Base-by-base conservation (phyloP, 306 rosid genomes). In the Comarum palustre region DNA sequence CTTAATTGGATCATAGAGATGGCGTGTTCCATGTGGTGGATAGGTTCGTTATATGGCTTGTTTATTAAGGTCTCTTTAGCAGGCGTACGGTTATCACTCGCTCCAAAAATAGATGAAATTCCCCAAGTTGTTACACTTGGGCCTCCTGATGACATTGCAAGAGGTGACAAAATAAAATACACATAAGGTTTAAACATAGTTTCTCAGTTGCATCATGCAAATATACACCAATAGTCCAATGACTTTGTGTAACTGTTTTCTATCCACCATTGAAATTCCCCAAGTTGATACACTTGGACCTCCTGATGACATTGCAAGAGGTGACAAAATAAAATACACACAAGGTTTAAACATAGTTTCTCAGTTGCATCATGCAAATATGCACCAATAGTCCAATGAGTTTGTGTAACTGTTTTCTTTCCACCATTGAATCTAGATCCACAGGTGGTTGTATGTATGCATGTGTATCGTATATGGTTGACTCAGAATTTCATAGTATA, bases 191-290 rank as follows among this genome's bases (percentile, higher is more conserved):
- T 41, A 36, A 62, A 19, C 27, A 12, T 34, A 41, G 29, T 24
- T 43, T 29, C 24, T 38, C 43, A 73, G 20, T 25, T 25, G 39
- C 72, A 15, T 63, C 64, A 39, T 22, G 29, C 12, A 54, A 71
- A 41, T 10, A 54, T 22, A 2, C 38, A 55, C 13, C 15, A 39
- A 42, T 39, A 39, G 43, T 39, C 43, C 8, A 9, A 39, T 39
- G 8, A 39, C 10, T 39, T 39, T 8, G 43, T 39, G n/a, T n/a
- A n/a, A n/a, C n/a, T n/a, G n/a, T n/a, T n/a, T n/a, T n/a, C n/a
- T n/a, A n/a, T n/a, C n/a, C n/a, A n/a, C n/a, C n/a, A n/a, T n/a
- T 73, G 97, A 83, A 87, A 94, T 91, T 51, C 98, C 97, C 99
- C 99, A 94, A 74, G 73, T 78, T 42, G 96, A 79, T 77, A 87